Conservation (phyloP, 2,329 filamentous ascomycete species). For the Ciborinia camelliae region DNA sequence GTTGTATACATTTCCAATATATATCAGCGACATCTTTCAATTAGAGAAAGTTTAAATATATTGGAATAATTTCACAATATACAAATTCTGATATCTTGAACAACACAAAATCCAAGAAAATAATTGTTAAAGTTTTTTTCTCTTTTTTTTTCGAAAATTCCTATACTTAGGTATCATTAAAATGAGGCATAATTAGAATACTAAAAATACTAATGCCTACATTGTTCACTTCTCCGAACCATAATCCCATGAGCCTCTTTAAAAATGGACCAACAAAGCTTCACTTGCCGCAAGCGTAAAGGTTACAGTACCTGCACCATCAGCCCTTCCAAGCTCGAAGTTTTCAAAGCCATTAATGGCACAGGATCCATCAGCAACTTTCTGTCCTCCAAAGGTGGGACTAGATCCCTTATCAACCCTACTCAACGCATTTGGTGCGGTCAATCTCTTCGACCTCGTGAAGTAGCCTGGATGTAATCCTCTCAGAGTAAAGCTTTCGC, state of each 20-base stretch:
- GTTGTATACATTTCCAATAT: no score
- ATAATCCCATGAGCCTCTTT: background rate
- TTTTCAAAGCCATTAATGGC: slow-evolving; percentile 42
- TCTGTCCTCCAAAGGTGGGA: slow-evolving; percentile 46
- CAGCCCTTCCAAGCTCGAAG: slow-evolving; percentile 38
- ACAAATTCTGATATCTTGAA: no score
- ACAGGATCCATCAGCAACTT: slow-evolving; percentile 47
- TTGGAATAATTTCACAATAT: no score
- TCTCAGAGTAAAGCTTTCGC: slow-evolving; percentile 26
- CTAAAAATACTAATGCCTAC: no score
- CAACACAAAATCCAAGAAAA: no score
- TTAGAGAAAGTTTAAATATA: no score
- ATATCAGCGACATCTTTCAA: no score
- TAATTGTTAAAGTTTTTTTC: no score
- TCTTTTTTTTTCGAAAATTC: no score
- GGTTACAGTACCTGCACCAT: slow-evolving; percentile 40
- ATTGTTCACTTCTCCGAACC: background rate
- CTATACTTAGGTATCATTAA: no score
- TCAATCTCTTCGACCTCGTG: slow-evolving; percentile 33
- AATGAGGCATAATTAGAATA: no score
- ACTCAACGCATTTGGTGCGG: slow-evolving; percentile 43
- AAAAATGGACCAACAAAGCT: slow-evolving; percentile 47
- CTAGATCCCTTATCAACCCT: slow-evolving; percentile 45
- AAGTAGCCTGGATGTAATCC: slow-evolving; percentile 21
- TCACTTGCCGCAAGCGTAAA: slow-evolving; percentile 47